phyloP scores from a whole-genome alignment of 2,329 filamentous ascomycete genomes.

The Fusarium albosuccineum region DNA sequence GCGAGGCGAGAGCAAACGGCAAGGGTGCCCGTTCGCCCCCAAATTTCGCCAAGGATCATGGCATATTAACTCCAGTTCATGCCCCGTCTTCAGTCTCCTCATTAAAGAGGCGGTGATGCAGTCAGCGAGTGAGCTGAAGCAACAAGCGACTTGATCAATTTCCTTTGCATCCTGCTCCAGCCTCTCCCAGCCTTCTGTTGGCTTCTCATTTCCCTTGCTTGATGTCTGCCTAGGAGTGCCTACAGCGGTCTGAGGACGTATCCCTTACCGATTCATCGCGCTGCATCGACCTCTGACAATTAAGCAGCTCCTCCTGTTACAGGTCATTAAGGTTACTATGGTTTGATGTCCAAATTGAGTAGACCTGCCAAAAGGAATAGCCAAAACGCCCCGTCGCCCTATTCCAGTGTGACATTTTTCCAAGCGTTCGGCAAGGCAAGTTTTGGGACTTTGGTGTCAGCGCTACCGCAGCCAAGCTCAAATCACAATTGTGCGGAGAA shows the following conservation, averaged over 20 bases:
- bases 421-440: not conserved
- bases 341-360: not conserved
- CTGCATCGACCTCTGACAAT: not conserved
- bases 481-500: slow-evolving; percentile 52
- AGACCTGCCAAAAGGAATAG: not conserved
- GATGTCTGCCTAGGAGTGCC: not conserved
- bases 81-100: slow-evolving; percentile 5
- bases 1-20: slow-evolving; percentile 14
- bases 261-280: not conserved
- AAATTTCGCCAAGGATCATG: slow-evolving; percentile 27
- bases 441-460: slow-evolving; percentile 21
- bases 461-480: slow-evolving; percentile 5
- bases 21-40: slow-evolving; percentile 13
- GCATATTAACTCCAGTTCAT: slow-evolving; percentile 28
- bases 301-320: not conserved
- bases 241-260: not conserved
- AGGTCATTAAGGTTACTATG: not conserved
- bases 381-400: not conserved
- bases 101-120: slow-evolving; percentile 28
- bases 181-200: not conserved
- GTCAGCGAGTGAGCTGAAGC: slow-evolving; percentile 33
- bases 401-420: slow-evolving; percentile 31
- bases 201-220: not conserved
- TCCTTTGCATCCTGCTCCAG: not conserved
- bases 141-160: slow-evolving; percentile 1